These are phyloP conservation scores for Coemansia sp. DNA, from an alignment of 192 early-diverging fungal species.

Conservation along the genomic window DNA sequence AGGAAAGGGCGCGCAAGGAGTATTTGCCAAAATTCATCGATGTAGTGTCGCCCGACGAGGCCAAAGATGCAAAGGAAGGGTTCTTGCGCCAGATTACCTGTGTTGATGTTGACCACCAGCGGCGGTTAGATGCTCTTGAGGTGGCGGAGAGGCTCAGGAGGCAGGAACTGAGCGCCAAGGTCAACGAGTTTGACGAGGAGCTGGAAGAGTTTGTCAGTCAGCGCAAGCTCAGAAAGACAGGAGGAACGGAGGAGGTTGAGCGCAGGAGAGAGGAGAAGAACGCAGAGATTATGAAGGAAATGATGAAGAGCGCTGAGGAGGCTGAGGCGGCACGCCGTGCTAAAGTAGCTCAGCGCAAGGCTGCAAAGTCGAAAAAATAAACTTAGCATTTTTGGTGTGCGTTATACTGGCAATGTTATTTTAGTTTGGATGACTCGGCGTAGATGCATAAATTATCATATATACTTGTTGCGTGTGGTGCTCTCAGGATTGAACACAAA, in stretches of 20 bases:
- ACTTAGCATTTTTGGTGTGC: background rate
- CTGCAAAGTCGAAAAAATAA: conserved; percentile 14
- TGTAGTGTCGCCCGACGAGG: conserved; percentile 60
- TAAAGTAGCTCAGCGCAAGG: conserved; percentile 41
- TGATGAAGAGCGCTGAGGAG: conserved; percentile 52
- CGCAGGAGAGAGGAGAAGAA: conserved; percentile 67
- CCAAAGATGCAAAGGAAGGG: conserved; percentile 60
- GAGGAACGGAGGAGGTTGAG: conserved; percentile 72
- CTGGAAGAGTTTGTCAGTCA: conserved; percentile 62
- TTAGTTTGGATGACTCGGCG: too few species aligned
- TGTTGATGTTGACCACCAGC: conserved; percentile 64
- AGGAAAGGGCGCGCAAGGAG: conserved; percentile 43
- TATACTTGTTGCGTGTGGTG: too few species aligned
- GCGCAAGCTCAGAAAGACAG: conserved; percentile 70
- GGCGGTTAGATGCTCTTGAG: conserved; percentile 64
- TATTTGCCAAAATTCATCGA: conserved; percentile 47
- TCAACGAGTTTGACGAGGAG: conserved; percentile 78
- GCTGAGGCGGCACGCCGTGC: conserved; percentile 40
- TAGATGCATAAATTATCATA: too few species aligned
- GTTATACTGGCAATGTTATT: too few species aligned
- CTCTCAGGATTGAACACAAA: too few species aligned
- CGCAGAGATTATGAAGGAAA: conserved; percentile 56
- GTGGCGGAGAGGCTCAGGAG: conserved; percentile 64
- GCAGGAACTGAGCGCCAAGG: conserved; percentile 62
- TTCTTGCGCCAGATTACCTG: conserved; percentile 67